Conservation (phyloP, 306 rosid species). For the Rosa multiflora region DNA sequence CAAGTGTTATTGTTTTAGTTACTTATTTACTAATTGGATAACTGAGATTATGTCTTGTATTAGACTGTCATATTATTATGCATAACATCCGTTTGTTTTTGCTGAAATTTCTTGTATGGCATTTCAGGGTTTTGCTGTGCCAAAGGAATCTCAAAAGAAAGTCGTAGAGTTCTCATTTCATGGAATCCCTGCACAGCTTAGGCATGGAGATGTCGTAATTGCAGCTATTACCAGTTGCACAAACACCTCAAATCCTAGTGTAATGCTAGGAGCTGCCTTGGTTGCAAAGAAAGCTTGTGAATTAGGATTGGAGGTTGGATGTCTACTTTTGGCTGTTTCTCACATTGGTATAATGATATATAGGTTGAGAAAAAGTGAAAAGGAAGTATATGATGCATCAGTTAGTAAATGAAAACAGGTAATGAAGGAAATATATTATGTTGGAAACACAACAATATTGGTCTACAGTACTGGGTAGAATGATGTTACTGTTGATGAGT, state of each 20-base stretch:
- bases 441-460: conserved; percentile 4
- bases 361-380: conserved; percentile 4
- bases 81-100: conserved; percentile 15
- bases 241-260: conserved; percentile 98
- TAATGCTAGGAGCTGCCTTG: conserved; percentile 98
- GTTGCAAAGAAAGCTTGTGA: conserved; percentile 99
- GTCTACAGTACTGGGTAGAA: background rate
- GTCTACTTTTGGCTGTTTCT: conserved; percentile 24
- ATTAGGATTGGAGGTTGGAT: conserved; percentile 86
- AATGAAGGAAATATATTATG: conserved; percentile 10
- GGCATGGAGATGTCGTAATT: conserved; percentile 93
- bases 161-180: conserved; percentile 61
- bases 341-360: conserved; percentile 6
- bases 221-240: conserved; percentile 99
- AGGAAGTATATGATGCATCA: conserved; percentile 4
- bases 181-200: conserved; percentile 73
- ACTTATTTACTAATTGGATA: background rate
- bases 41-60: background rate
- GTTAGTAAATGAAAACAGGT: background rate
- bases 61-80: background rate
- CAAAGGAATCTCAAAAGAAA: conserved; percentile 71
- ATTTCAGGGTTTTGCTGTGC: conserved; percentile 86
- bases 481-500: background rate
- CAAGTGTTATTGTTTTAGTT: background rate
- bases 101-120: conserved; percentile 34